phyloP scores from a whole-genome alignment of 2,329 filamentous ascomycete genomes.

The Pseudogymnoascus sp. region DNA sequence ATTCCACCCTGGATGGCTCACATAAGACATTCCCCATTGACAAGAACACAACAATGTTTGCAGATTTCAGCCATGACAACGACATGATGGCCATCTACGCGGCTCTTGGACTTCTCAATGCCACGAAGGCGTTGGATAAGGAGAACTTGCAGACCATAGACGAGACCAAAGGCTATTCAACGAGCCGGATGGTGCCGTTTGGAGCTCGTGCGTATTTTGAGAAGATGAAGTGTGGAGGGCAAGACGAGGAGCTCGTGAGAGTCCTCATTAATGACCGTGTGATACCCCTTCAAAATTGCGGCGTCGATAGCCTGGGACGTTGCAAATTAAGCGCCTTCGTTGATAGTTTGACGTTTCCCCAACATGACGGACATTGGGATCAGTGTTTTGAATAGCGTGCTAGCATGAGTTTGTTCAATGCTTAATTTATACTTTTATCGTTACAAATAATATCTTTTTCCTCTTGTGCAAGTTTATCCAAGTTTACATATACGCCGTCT shows the following conservation, averaged over 20 bases:
- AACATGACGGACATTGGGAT: constrained; percentile 63
- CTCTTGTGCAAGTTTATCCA: background rate
- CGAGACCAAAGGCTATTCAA: constrained; percentile 59
- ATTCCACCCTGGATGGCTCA: constrained; percentile 63
- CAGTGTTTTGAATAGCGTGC: constrained; percentile 41
- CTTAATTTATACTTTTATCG: constrained; percentile 2
- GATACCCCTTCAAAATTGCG: constrained; percentile 60
- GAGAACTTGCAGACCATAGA: constrained; percentile 40
- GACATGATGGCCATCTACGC: constrained; percentile 69
- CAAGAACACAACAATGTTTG: constrained; percentile 54
- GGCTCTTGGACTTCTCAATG: constrained; percentile 70
- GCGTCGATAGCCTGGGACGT: constrained; percentile 58
- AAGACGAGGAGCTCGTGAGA: constrained; percentile 63
- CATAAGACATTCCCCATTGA: constrained; percentile 64
- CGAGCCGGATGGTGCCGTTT: constrained; percentile 76
- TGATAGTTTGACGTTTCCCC: constrained; percentile 65
- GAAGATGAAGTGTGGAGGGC: constrained; percentile 61
- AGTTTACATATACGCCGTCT: background rate
- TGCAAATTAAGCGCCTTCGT: constrained; percentile 66
- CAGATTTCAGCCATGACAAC: constrained; percentile 90
- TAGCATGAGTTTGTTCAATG: background rate
- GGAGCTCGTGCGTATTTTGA: constrained; percentile 75
- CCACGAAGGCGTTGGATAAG: constrained; percentile 45
- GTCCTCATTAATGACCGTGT: constrained; percentile 80
- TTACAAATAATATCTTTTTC: background rate